These are phyloP conservation scores for Echinochloa phyllopogon DNA, from an alignment of 176 grass and related monocot species.

Conservation along the genomic window DNA sequence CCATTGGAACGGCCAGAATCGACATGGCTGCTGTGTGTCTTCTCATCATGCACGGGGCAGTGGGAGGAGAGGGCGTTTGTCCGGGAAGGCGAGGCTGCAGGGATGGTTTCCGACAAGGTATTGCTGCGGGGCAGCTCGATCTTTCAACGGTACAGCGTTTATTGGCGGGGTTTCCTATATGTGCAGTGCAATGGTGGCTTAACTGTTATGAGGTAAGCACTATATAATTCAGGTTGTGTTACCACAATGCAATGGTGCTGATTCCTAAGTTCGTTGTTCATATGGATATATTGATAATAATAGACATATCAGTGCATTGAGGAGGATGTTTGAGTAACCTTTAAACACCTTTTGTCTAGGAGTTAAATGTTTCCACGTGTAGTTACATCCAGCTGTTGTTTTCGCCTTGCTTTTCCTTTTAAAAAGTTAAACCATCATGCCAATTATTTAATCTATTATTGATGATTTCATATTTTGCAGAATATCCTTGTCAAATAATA, in stretches of 20 bases:
- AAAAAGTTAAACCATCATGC: neutral
- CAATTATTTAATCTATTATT: neutral
- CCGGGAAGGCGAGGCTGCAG: neutral
- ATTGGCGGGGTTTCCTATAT: neutral
- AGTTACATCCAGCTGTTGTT: neutral
- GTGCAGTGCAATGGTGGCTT: neutral
- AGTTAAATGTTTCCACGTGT: neutral
- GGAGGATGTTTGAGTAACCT: neutral
- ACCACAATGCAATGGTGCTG: neutral
- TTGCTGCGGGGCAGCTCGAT: neutral
- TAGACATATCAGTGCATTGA: neutral
- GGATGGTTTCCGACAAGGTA: neutral
- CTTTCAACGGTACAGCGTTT: neutral
- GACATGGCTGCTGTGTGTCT: neutral
- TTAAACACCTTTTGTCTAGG: neutral
- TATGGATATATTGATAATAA: neutral
- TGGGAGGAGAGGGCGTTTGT: slow-evolving; percentile 9
- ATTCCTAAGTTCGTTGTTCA: neutral
- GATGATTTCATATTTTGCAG: slow-evolving; percentile 5
- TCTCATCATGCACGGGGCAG: neutral
- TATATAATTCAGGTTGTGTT: neutral
- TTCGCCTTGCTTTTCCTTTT: neutral
- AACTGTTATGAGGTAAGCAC: neutral
- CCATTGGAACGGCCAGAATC: neutral
- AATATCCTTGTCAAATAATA: slow-evolving; percentile 19